Evolutionary conservation across 768 basidiomycete species (phyloP), one percentile per base, ranked within the genome.

Genomic region (Mycena olivaceomarginata): DNA sequence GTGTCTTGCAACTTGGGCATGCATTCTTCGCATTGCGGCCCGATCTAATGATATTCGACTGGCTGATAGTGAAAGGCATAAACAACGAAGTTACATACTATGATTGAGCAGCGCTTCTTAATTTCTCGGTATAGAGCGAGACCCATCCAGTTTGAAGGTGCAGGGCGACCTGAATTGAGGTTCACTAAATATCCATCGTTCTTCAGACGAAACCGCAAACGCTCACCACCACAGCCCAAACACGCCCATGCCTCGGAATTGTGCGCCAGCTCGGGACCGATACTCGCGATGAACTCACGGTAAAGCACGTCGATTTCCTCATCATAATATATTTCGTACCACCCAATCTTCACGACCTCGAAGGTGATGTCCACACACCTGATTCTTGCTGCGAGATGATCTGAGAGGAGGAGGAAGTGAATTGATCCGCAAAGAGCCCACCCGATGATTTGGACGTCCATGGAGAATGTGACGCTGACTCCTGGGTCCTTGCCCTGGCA

Each of bases 251-350:
- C 2, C 37, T 72, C 70, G 20, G 70, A 64, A 64, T 72, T 72
- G 39, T 64, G 62, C 51, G 46, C 37, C 9, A 72, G 62, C 62
- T 72, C 70, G 16, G 70, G 70, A 41, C 62, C 71, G 41, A 70
- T 70, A 16, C 43, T 41, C 59, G 12, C 43, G 59, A 70, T 48
- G n/a, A 62, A 62, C 45, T 70, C 69, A 12, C 60, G 70, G 46
- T 63, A 71, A 7, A 71, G 53, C 15, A 8, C 18, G 39, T 72
- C 63, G 53, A 73, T 66, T 11, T 66, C 43, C 56, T 25, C 20
- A 0, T 73, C 53, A 2, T 11, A 3, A 48, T 37, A 66, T 5
- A 66, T 67, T 1, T 59, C 64, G 20, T 57, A 66, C 53, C 62
- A 72, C 31, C n/a, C 70, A 41, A 73, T 39, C 20, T 16, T 45